Conservation (phyloP, 768 basidiomycete genomes). For the Rhizopogon vulgaris region DNA sequence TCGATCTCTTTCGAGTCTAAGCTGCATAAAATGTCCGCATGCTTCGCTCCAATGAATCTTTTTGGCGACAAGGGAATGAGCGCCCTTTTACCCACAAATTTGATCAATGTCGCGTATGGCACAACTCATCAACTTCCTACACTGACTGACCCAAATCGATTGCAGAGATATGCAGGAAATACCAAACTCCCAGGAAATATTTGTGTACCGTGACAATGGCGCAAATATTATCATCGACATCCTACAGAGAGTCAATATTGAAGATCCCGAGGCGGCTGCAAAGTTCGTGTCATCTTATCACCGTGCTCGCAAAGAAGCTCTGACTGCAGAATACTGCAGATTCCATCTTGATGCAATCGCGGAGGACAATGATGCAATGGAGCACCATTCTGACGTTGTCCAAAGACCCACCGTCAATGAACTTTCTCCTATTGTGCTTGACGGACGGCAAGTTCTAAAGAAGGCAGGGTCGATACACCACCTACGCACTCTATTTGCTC, state of each 20-base stretch:
- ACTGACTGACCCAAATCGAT: neutral
- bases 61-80: constrained; percentile 81
- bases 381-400: neutral
- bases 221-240: constrained; percentile 83
- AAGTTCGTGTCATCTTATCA: constrained; percentile 37
- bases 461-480: constrained; percentile 57
- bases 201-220: constrained; percentile 62
- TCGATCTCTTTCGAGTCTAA: no score
- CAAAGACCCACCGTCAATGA: constrained; percentile 34
- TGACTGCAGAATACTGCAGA: constrained; percentile 36
- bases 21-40: neutral
- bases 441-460: constrained; percentile 62
- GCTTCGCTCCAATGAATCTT: constrained; percentile 34
- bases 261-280: constrained; percentile 49
- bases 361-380: constrained; percentile 76
- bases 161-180: constrained; percentile 69
- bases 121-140: neutral
- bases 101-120: constrained; percentile 80
- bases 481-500: constrained; percentile 48
- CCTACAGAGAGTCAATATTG: constrained; percentile 61
- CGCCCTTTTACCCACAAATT: constrained; percentile 36
- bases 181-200: constrained; percentile 93
- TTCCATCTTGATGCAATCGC: constrained; percentile 89
- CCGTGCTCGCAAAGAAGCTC: neutral
- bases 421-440: constrained; percentile 54